These are phyloP conservation scores for Naganishia onofrii DNA, from an alignment of 768 basidiomycete species.

Conservation along the genomic window DNA sequence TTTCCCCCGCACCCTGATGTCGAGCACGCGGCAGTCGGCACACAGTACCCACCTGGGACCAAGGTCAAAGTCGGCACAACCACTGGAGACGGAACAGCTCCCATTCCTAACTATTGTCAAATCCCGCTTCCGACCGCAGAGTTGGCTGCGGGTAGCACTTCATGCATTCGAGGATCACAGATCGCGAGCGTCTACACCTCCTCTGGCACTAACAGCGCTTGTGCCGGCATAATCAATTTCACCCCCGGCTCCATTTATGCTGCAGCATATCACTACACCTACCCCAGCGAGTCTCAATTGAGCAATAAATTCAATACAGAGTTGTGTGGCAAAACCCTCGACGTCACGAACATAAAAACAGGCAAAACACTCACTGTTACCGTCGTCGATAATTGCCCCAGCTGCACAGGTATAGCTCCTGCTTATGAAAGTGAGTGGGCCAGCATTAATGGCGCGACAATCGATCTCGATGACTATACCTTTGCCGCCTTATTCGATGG, in stretches of 20 bases:
- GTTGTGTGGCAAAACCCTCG: constrained; percentile 10
- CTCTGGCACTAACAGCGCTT: too few species aligned
- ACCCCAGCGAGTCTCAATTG: not conserved
- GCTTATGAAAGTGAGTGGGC: not conserved
- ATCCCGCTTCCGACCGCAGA: too few species aligned
- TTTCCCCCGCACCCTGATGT: too few species aligned
- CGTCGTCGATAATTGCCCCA: constrained; percentile 10
- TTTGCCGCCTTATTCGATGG: not conserved
- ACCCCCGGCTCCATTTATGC: not conserved
- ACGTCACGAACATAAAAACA: constrained; percentile 1
- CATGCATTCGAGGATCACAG: not conserved
- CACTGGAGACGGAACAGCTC: too few species aligned
- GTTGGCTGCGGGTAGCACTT: not conserved
- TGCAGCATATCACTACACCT: constrained; percentile 18
- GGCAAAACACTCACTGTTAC: not conserved
- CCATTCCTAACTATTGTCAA: too few species aligned
- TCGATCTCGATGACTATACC: constrained; percentile 8
- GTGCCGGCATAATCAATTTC: too few species aligned
- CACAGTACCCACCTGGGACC: too few species aligned
- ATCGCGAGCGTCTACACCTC: not conserved
- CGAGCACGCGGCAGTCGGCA: too few species aligned
- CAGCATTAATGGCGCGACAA: constrained; percentile 18
- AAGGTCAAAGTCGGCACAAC: too few species aligned
- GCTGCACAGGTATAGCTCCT: not conserved
- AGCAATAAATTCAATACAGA: not conserved